Conservation (phyloP, 306 rosid genomes). For the Sindora glabra region DNA sequence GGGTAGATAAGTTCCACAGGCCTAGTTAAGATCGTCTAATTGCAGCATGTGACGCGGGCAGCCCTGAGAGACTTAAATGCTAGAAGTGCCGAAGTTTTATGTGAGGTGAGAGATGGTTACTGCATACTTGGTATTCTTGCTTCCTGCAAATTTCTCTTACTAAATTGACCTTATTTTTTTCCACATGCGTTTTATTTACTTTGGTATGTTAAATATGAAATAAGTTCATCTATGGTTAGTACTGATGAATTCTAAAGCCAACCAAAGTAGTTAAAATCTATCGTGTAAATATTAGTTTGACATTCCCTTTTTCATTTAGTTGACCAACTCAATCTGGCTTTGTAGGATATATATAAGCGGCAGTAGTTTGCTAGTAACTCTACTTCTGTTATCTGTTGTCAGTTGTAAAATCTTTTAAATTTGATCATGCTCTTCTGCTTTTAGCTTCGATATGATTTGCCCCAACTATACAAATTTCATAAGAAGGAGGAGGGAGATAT, state of each 20-base stretch:
- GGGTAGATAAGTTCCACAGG: neutral
- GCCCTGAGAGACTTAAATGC: slow-evolving; percentile 65
- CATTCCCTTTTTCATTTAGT: no score
- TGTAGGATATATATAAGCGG: no score
- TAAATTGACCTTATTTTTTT: neutral
- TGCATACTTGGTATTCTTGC: neutral
- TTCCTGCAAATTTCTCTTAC: neutral
- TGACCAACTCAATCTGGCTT: no score
- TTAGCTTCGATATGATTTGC: slow-evolving; percentile 75
- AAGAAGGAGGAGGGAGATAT: slow-evolving; percentile 81
- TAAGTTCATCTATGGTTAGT: neutral
- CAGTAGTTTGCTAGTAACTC: no score
- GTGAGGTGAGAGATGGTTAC: slow-evolving; percentile 47
- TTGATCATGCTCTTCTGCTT: slow-evolving; percentile 8
- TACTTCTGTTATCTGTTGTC: no score
- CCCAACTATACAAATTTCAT: slow-evolving; percentile 79
- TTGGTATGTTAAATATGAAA: neutral
- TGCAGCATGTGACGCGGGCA: slow-evolving; percentile 77
- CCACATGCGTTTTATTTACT: no score
- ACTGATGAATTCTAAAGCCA: no score
- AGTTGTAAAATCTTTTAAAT: no score
- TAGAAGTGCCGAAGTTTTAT: slow-evolving; percentile 78
- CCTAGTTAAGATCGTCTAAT: slow-evolving; percentile 5
- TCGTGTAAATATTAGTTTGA: no score
- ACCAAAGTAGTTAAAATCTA: no score